Evolutionary conservation across 2,329 filamentous ascomycete species (phyloP), one percentile per base, ranked within the genome.

Genomic region (Nemania serpens): DNA sequence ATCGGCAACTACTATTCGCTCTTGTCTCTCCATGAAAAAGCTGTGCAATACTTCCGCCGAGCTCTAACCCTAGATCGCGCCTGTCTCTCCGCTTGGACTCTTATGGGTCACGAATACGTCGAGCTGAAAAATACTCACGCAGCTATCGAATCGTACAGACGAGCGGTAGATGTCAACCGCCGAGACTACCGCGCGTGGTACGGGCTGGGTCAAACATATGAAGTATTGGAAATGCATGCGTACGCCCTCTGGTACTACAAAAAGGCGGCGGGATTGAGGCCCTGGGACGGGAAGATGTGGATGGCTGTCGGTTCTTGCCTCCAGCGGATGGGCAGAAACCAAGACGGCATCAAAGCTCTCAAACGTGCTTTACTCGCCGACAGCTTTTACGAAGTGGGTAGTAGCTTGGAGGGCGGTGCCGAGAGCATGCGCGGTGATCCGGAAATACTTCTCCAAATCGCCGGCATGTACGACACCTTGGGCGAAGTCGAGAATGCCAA

Each of bases 271-370:
- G 91, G 93, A 0, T 81, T 99, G 1, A 87, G 93, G n/a, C 93
- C 94, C 0, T 97, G 94, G 82, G 95, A 99, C 69, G 91, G 93
- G 0, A 98, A 98, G 76, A 96, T 99, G 91, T 99, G 95, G 95
- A 90, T 95, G 80, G 95, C 95, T 0, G 93, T 99, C 5, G 95
- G 91, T 10, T 91, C 91, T 36, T 97, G 94, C 73, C 88, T 96
- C 65, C 90, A 94, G 63, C 94, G 93, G 73, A 96, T 97, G 83
- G 89, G 88, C 54, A 88, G 93, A 56, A 82, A 91, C 52, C 84
- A 88, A n/a, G 93, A 97, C 69, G 94, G 92, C 33, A 97, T 99
- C 75, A 95, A 96, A 71, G 92, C 95, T 0, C 87, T 97, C 69
- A 99, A 99, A 74, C 89, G 95, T 39, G 95, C 95, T 0, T 80